A percentile compares a stretch with the other conserved stretches of the same genome.
Evolutionary conservation across 192 early-diverging fungal species (phyloP).

Genomic region (Coemansia asiatica): DNA sequence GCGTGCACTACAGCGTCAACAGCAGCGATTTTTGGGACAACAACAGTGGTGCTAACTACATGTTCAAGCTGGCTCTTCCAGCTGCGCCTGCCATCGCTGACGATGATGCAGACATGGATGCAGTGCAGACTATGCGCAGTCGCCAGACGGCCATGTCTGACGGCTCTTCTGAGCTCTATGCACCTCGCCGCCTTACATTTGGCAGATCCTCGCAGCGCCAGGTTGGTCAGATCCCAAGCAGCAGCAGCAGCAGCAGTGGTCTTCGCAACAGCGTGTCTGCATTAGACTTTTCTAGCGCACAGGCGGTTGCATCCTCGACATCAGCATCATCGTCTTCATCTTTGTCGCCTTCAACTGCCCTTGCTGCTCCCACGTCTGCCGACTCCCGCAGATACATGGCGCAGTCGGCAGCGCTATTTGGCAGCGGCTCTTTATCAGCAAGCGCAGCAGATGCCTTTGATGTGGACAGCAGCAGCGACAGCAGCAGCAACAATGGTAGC

Average conservation of each 20-base stretch:
- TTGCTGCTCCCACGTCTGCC: conserved; percentile 24
- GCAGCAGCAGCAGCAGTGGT: background rate
- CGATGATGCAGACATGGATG: conserved; percentile 35
- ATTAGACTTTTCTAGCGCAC: background rate
- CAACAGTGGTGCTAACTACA: conserved; percentile 85
- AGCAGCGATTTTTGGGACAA: conserved; percentile 90
- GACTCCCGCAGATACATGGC: conserved; percentile 55
- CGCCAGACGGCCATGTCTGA: background rate
- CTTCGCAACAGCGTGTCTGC: background rate
- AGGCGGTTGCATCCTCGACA: background rate
- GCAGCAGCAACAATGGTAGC: background rate
- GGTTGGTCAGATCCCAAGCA: background rate
- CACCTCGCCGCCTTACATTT: conserved; percentile 39
- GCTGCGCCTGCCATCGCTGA: conserved; percentile 48
- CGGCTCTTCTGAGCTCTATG: conserved; percentile 15
- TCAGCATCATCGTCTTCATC: background rate
- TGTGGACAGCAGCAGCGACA: background rate
- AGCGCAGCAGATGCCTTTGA: background rate
- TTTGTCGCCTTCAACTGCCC: background rate
- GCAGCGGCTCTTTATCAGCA: conserved; percentile 1
- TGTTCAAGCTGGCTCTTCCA: conserved; percentile 51
- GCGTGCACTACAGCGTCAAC: conserved; percentile 68
- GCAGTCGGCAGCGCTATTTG: conserved; percentile 48
- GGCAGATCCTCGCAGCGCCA: conserved; percentile 6
- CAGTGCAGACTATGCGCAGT: conserved; percentile 8